These are phyloP conservation scores for Trametes hirsuta DNA, from an alignment of 1,284 basidiomycete species.

Conservation along the genomic window DNA sequence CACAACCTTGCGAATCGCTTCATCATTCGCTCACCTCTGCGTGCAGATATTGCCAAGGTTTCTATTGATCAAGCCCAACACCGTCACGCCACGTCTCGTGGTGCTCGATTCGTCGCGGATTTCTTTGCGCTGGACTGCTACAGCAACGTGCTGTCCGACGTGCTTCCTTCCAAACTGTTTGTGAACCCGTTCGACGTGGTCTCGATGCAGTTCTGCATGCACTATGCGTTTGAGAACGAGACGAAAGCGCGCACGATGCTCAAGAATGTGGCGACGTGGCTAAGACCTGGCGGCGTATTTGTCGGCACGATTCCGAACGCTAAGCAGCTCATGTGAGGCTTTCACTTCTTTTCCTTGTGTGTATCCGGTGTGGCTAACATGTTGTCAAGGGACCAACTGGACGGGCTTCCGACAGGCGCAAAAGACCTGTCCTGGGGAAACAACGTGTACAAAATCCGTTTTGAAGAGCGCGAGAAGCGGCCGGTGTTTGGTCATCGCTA, in stretches of 20 bases:
- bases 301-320: constrained; percentile 95
- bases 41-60: constrained; percentile 84
- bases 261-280: constrained; percentile 83
- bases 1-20: not conserved
- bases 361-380: not conserved
- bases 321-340: constrained; percentile 73
- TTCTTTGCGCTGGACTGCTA: constrained; percentile 95
- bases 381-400: constrained; percentile 60
- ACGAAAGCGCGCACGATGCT: constrained; percentile 92
- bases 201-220: constrained; percentile 99
- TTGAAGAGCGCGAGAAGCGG: constrained; percentile 68
- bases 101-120: constrained; percentile 67
- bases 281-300: constrained; percentile 86
- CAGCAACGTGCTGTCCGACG: constrained; percentile 67
- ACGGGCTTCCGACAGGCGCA: constrained; percentile 60
- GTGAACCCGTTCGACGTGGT: constrained; percentile 86
- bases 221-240: constrained; percentile 95
- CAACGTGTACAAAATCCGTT: constrained; percentile 85
- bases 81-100: constrained; percentile 56
- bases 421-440: constrained; percentile 87
- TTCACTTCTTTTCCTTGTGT: constrained; percentile 1
- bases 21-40: constrained; percentile 13
- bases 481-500: constrained; percentile 90
- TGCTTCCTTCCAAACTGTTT: constrained; percentile 64
- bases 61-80: constrained; percentile 89